A percentile compares a stretch with the other conserved stretches of the same genome.
Evolutionary conservation across 345 rosid genomes (phyloP).

Genomic region (Microthlaspi erraticum): DNA sequence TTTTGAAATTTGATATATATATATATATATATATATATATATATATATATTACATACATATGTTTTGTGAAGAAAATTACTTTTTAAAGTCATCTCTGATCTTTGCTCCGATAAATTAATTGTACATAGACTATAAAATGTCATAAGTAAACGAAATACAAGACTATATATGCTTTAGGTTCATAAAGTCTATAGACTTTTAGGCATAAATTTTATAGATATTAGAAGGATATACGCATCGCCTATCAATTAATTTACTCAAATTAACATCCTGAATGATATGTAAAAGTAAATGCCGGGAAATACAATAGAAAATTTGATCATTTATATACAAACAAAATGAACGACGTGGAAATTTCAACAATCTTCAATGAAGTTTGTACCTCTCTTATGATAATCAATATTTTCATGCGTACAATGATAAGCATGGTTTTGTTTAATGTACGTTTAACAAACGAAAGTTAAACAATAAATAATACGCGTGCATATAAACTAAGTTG

Average conservation of each 20-base stretch:
- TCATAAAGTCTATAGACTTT: background rate
- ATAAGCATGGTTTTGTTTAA: slow-evolving; percentile 16
- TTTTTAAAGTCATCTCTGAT: background rate
- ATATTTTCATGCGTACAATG: slow-evolving; percentile 12
- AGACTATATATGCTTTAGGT: too few species aligned
- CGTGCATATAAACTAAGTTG: slow-evolving; percentile 1
- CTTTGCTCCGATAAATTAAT: background rate
- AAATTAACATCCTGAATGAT: background rate
- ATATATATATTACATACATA: too few species aligned
- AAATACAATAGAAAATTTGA: background rate
- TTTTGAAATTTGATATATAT: background rate
- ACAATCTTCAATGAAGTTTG: slow-evolving; percentile 19
- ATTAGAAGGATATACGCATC: background rate
- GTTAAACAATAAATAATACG: background rate
- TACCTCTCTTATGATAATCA: background rate
- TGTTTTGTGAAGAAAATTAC: too few species aligned
- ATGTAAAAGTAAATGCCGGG: background rate
- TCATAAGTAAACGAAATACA: background rate
- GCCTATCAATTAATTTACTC: background rate
- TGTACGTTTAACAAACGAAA: background rate
- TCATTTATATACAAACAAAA: too few species aligned
- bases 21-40: too few species aligned
- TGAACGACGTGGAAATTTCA: slow-evolving; percentile 29
- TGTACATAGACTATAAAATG: background rate
- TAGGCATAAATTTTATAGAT: background rate